Conservation (phyloP, 2,329 filamentous ascomycete species). For the Colletotrichum shisoi region DNA sequence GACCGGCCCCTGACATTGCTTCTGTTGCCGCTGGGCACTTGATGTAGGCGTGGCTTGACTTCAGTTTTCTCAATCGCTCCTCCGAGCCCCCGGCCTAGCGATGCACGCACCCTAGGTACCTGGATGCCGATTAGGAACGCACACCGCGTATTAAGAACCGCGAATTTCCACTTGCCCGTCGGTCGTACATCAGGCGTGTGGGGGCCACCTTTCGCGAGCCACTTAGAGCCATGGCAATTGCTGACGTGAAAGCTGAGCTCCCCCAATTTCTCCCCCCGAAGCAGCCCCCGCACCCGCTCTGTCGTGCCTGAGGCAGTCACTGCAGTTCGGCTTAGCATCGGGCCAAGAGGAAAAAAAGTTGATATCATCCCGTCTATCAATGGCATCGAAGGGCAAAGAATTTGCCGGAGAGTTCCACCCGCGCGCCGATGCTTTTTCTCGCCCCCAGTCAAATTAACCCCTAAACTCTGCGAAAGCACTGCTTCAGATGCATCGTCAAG, state of each 20-base stretch:
- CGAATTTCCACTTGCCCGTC: slow-evolving; percentile 27
- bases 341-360: slow-evolving; percentile 35
- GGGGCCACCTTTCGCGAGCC: slow-evolving; percentile 27
- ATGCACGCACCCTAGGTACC: not conserved
- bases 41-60: not conserved
- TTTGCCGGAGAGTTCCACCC: slow-evolving; percentile 41
- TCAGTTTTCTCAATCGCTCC: not conserved
- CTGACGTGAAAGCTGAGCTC: slow-evolving; percentile 23
- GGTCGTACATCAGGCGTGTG: not conserved
- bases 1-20: too few species aligned
- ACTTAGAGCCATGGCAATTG: slow-evolving; percentile 35
- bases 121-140: slow-evolving; percentile 2
- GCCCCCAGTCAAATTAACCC: slow-evolving; percentile 29
- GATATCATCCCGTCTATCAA: slow-evolving; percentile 38
- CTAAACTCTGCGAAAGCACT: slow-evolving; percentile 26
- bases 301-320: slow-evolving; percentile 30
- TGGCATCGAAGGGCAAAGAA: slow-evolving; percentile 43
- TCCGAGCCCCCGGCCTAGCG: slow-evolving; percentile 17
- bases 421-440: slow-evolving; percentile 31
- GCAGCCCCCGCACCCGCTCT: not conserved
- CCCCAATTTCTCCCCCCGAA: not conserved
- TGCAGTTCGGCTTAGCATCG: slow-evolving; percentile 37
- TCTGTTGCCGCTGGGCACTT: not conserved
- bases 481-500: slow-evolving; percentile 35
- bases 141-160: slow-evolving; percentile 23